Evolutionary conservation across 164 flowering plant species (phyloP).

Genomic region (Brasenia schreberi): DNA sequence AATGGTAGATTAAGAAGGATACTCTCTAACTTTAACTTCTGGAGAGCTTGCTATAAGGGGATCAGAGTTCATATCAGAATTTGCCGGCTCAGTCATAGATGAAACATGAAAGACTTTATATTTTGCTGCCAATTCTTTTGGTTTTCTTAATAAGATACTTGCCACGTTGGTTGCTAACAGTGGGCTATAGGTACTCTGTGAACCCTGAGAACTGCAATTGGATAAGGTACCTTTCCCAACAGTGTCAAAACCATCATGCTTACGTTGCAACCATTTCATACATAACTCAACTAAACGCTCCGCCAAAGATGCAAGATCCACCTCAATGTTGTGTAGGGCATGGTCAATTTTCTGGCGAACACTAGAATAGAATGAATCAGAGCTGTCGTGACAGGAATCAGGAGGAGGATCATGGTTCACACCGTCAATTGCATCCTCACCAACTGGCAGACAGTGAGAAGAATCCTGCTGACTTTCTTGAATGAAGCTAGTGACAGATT

Average conservation of each 20-base stretch:
- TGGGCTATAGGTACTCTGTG: slow-evolving; percentile 3
- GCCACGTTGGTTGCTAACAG: slow-evolving; percentile 27
- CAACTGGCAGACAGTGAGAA: slow-evolving; percentile 24
- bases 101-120: slow-evolving; percentile 19
- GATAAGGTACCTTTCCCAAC: background rate
- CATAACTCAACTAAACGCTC: slow-evolving; percentile 55
- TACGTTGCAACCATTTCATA: slow-evolving; percentile 33
- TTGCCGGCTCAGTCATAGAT: slow-evolving; percentile 10
- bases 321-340: slow-evolving; percentile 45
- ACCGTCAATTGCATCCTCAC: slow-evolving; percentile 21
- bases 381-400: slow-evolving; percentile 21
- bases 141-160: slow-evolving; percentile 41
- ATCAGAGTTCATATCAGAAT: slow-evolving; percentile 9
- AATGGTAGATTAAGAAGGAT: slow-evolving; percentile 30
- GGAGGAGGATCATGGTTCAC: slow-evolving; percentile 22
- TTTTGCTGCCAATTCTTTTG: slow-evolving; percentile 48
- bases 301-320: slow-evolving; percentile 66
- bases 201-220: background rate
- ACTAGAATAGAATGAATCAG: slow-evolving; percentile 38
- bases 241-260: slow-evolving; percentile 13
- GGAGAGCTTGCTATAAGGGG: slow-evolving; percentile 8
- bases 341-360: slow-evolving; percentile 33
- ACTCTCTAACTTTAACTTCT: slow-evolving; percentile 57
- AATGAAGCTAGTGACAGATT: slow-evolving; percentile 9
- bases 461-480: slow-evolving; percentile 29